Evolutionary conservation across 495 filamentous ascomycete genomes (phyloP).

Genomic region (Neurospora discreta): DNA sequence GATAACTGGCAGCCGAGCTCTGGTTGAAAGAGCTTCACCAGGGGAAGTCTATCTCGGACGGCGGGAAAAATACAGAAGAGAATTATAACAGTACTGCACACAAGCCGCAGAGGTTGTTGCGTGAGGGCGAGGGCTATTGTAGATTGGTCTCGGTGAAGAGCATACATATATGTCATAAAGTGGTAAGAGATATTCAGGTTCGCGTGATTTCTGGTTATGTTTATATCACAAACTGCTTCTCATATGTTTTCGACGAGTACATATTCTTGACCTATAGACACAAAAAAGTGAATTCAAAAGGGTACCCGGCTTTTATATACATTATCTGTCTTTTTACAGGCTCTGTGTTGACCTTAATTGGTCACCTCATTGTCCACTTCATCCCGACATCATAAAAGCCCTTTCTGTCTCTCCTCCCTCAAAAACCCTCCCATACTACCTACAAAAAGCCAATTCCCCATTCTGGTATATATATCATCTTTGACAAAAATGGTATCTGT

Average conservation of each 20-base stretch:
- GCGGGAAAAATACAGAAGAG: background rate
- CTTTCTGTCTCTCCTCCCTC: background rate
- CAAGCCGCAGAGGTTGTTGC: background rate
- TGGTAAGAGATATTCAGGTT: background rate
- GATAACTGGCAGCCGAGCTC: background rate
- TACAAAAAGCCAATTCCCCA: background rate
- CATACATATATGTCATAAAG: background rate
- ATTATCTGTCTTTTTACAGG: background rate
- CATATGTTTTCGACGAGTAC: background rate
- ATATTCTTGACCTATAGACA: background rate
- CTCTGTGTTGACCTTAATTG: background rate
- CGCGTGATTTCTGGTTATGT: background rate
- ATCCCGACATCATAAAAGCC: background rate
- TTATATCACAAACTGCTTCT: no score
- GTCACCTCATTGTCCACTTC: background rate
- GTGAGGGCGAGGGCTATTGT: background rate
- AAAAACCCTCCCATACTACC: background rate
- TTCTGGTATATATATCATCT: background rate
- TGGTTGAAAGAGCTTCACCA: background rate
- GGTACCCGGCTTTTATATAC: background rate
- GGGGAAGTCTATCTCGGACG: background rate
- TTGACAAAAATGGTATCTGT: background rate
- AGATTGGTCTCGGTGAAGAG: background rate
- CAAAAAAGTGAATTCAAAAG: background rate
- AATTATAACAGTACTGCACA: background rate